Conservation (phyloP, 2,329 filamentous ascomycete genomes). For the Colletotrichum sojae region DNA sequence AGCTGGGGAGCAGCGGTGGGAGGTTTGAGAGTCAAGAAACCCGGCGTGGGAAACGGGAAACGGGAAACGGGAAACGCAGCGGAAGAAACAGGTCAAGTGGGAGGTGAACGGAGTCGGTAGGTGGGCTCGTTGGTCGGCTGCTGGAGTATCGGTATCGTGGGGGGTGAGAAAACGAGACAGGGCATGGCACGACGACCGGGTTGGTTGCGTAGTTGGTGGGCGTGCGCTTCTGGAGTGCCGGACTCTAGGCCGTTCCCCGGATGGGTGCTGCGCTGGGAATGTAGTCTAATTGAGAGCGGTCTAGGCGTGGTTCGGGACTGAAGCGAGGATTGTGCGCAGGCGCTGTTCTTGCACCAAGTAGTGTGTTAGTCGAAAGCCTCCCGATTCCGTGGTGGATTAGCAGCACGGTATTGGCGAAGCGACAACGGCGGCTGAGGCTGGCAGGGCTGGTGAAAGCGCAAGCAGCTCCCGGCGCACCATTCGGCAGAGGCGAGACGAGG, state of each 20-base stretch:
- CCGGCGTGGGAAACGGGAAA: neutral
- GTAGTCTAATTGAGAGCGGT: conserved; percentile 33
- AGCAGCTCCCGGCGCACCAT: conserved; percentile 18
- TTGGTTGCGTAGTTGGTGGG: neutral
- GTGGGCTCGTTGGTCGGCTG: conserved; percentile 5
- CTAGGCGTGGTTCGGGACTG: conserved; percentile 20
- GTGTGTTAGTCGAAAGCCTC: conserved; percentile 30
- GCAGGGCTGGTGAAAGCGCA: conserved; percentile 29
- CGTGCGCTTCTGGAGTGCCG: conserved; percentile 30
- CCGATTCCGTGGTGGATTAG: conserved; percentile 1
- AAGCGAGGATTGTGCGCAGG: conserved; percentile 4
- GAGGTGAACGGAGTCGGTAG: neutral
- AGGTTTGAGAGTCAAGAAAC: neutral
- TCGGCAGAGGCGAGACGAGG: conserved; percentile 21
- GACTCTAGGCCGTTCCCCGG: conserved; percentile 30
- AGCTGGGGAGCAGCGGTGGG: neutral
- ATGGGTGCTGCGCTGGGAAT: conserved; percentile 24
- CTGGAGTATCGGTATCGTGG: conserved; percentile 38
- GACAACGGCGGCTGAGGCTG: conserved; percentile 32
- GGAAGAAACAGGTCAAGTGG: neutral
- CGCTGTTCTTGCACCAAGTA: conserved; percentile 15
- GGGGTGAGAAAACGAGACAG: conserved; percentile 15
- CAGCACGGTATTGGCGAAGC: conserved; percentile 6
- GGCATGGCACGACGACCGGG: conserved; percentile 36
- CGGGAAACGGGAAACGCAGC: neutral